Evolutionary conservation across 208 protist species (phyloP).

Genomic region (Plasmodiophora brassicae): DNA sequence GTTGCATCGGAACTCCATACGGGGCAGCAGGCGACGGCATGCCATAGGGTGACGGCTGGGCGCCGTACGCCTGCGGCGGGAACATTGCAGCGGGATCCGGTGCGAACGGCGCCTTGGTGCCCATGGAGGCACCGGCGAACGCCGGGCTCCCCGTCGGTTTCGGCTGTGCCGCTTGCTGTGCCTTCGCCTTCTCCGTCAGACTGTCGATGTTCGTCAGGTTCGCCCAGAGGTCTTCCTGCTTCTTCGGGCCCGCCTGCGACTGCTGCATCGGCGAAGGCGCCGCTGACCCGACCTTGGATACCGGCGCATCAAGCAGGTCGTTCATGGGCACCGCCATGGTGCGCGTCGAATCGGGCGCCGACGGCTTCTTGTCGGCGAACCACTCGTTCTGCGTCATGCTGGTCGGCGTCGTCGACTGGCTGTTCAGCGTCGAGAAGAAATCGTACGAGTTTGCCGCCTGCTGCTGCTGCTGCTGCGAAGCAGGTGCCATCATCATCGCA

Average conservation of each 20-base stretch:
- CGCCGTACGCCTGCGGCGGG: background rate
- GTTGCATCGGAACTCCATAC: too few relatives aligned
- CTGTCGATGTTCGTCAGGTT: background rate
- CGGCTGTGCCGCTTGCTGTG: background rate
- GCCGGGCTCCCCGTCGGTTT: background rate
- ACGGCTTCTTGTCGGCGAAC: background rate
- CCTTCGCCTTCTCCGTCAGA: background rate
- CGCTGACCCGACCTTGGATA: too few relatives aligned
- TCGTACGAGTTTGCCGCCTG: background rate
- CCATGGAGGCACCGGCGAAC: too few relatives aligned
- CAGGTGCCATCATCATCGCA: background rate
- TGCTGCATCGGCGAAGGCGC: too few relatives aligned
- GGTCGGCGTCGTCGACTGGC: background rate
- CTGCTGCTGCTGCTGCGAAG: background rate
- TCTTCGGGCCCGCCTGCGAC: too few relatives aligned
- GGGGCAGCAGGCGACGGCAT: too few relatives aligned
- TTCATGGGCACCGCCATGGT: too few relatives aligned
- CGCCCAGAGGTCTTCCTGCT: background rate
- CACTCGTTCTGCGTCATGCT: background rate
- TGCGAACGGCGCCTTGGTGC: too few relatives aligned
- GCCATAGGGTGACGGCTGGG: too few relatives aligned
- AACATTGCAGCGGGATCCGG: background rate
- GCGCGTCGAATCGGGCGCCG: too few relatives aligned
- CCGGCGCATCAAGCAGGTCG: too few relatives aligned
- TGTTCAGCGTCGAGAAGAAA: constrained; percentile 24